Percentiles rank a stretch among this genome's conserved stretches.
phyloP scores from a whole-genome alignment of 2,329 filamentous ascomycete genomes.

The Ceratocystis diversiconidia region DNA sequence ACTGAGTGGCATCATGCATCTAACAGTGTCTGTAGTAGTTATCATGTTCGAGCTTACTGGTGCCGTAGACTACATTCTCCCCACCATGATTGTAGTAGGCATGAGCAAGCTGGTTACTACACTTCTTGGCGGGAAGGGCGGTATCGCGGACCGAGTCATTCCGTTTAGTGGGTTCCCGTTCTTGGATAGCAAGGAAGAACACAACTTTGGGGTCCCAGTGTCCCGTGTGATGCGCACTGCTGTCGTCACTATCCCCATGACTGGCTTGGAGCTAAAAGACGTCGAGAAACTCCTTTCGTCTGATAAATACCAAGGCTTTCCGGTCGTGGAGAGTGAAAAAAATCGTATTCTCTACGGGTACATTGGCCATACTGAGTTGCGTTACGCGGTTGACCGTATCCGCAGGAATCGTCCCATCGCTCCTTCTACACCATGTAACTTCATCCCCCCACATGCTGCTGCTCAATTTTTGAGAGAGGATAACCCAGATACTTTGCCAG shows the following conservation, averaged over 20 bases:
- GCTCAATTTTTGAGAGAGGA: not conserved
- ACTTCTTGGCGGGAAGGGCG: conserved; percentile 72
- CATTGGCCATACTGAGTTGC: conserved; percentile 80
- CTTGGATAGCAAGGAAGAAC: conserved; percentile 92
- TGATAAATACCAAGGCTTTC: conserved; percentile 83
- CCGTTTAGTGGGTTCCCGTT: conserved; percentile 98
- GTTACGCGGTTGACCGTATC: conserved; percentile 74
- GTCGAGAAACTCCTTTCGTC: conserved; percentile 63
- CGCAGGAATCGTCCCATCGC: conserved; percentile 55
- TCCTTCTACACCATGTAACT: conserved; percentile 57
- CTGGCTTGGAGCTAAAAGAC: conserved; percentile 59
- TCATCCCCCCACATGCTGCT: conserved; percentile 30
- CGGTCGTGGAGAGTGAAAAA: conserved; percentile 62
- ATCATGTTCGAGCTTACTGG: conserved; percentile 99
- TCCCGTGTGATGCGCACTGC: conserved; percentile 76
- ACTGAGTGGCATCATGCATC: conserved; percentile 93
- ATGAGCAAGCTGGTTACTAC: conserved; percentile 89
- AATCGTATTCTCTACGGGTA: conserved; percentile 72
- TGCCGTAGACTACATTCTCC: conserved; percentile 91
- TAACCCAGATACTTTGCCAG: conserved; percentile 20
- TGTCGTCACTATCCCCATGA: conserved; percentile 57
- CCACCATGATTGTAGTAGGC: conserved; percentile 97
- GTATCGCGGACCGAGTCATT: conserved; percentile 96
- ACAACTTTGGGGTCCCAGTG: conserved; percentile 89
- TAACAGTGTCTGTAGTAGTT: conserved; percentile 90